Percentiles rank a stretch among this genome's conserved stretches.
Evolutionary conservation across 495 filamentous ascomycete genomes (phyloP).

Genomic region (Aspergillus steynii): DNA sequence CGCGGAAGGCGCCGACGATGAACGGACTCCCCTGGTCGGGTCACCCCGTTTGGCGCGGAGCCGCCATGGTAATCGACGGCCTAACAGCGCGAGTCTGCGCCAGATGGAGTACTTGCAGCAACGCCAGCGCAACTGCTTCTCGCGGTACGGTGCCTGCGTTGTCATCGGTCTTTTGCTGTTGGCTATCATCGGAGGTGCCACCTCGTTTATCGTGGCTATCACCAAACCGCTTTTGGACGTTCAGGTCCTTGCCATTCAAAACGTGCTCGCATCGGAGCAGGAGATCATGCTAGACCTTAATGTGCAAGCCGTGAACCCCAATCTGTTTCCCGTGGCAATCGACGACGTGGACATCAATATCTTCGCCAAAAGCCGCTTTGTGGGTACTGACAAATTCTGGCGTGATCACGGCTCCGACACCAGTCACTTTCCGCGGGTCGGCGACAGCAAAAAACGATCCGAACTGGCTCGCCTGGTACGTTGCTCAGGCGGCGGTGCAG

Average conservation of each 20-base stretch:
- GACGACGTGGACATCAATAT: constrained; percentile 84
- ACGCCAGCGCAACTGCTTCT: constrained; percentile 61
- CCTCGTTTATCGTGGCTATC: constrained; percentile 84
- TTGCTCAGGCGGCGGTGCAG: constrained; percentile 26
- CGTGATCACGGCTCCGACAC: constrained; percentile 51
- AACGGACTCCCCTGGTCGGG: constrained; percentile 80
- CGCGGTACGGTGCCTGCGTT: constrained; percentile 76
- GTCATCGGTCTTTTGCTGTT: constrained; percentile 72
- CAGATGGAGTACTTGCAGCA: constrained; percentile 76
- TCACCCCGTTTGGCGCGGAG: constrained; percentile 60
- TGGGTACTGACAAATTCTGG: constrained; percentile 76
- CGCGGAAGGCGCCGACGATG: constrained; percentile 82
- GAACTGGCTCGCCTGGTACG: constrained; percentile 31
- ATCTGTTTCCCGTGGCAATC: constrained; percentile 81
- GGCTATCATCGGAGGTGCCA: constrained; percentile 73
- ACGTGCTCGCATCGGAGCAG: constrained; percentile 90
- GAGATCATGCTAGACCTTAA: constrained; percentile 93
- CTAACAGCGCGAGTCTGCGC: constrained; percentile 60
- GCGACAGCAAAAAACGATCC: constrained; percentile 39
- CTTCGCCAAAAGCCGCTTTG: constrained; percentile 88
- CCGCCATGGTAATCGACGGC: constrained; percentile 58
- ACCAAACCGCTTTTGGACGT: constrained; percentile 85
- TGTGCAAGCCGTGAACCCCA: constrained; percentile 88
- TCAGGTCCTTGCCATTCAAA: constrained; percentile 71
- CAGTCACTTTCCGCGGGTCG: constrained; percentile 34